Evolutionary conservation across 768 basidiomycete species (phyloP).

Genomic region (Glaciozyma antarctica): DNA sequence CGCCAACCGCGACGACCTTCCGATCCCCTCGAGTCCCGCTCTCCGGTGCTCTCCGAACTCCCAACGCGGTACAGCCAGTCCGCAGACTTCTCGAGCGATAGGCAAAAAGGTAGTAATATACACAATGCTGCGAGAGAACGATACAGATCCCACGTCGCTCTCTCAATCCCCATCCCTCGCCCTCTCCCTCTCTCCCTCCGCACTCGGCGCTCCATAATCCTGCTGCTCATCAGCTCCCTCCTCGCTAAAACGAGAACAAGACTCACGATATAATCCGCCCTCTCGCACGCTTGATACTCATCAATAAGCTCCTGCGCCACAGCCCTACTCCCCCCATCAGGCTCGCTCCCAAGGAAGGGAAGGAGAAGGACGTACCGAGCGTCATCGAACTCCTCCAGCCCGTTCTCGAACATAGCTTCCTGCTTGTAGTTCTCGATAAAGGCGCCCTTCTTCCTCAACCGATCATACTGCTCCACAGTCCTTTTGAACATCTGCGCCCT

Average conservation of each 20-base stretch:
- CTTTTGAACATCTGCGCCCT: constrained; percentile 74
- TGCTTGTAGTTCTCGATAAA: constrained; percentile 97
- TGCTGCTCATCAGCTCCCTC: too few relatives aligned
- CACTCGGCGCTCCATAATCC: too few relatives aligned
- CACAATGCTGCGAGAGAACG: background rate
- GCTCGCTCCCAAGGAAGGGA: background rate
- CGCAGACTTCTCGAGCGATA: too few relatives aligned
- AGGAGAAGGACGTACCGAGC: constrained; percentile 54
- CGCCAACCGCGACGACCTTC: too few relatives aligned
- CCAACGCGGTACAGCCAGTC: too few relatives aligned
- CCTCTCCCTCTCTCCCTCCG: too few relatives aligned
- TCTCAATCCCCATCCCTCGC: too few relatives aligned
- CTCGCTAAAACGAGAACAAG: too few relatives aligned
- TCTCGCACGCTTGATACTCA: constrained; percentile 94
- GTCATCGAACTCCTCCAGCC: constrained; percentile 91
- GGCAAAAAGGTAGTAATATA: background rate
- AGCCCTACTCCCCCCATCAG: constrained; percentile 47
- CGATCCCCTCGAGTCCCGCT: too few relatives aligned
- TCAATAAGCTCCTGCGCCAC: constrained; percentile 78
- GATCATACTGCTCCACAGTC: constrained; percentile 90
- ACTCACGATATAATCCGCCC: constrained; percentile 83
- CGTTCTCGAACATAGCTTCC: constrained; percentile 88
- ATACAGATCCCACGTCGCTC: too few relatives aligned
- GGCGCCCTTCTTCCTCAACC: constrained; percentile 74
- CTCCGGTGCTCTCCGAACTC: too few relatives aligned